phyloP scores from a whole-genome alignment of 2,329 filamentous ascomycete genomes.

The Helminthosporium solani region DNA sequence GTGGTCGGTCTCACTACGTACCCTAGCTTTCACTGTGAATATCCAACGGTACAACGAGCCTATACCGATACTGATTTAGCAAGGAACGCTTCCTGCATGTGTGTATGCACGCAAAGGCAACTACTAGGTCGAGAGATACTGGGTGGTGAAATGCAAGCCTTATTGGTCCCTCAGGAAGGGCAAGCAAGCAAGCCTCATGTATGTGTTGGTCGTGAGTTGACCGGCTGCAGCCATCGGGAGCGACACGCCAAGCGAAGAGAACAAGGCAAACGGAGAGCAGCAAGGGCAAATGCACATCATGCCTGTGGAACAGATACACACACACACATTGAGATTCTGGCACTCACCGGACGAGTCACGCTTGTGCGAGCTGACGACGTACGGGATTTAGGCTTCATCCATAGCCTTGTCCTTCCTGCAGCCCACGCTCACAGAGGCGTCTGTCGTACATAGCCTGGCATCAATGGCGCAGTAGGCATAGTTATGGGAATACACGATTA shows the following conservation, averaged over 20 bases:
- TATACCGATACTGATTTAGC: background rate
- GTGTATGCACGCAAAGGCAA: background rate
- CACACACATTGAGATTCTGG: constrained; percentile 1
- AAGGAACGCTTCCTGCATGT: background rate
- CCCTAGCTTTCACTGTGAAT: background rate
- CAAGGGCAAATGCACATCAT: constrained; percentile 1
- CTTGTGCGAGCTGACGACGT: constrained; percentile 4
- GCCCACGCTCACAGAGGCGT: constrained; percentile 3
- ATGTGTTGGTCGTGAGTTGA: constrained; percentile 10
- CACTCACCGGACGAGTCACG: constrained; percentile 8
- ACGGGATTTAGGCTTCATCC: background rate
- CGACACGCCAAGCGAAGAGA: constrained; percentile 1
- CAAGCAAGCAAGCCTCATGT: constrained; percentile 14
- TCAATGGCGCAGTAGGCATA: background rate
- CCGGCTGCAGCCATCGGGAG: constrained; percentile 12
- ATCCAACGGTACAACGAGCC: background rate
- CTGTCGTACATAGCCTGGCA: background rate
- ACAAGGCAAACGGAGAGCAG: constrained; percentile 13
- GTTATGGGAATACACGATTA: constrained; percentile 6
- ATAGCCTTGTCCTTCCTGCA: constrained; percentile 6
- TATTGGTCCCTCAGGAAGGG: constrained; percentile 9
- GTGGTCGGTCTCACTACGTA: constrained; percentile 1
- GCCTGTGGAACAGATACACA: background rate
- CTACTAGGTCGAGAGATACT: background rate
- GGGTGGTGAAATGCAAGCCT: background rate